phyloP scores from a whole-genome alignment of 2,329 filamentous ascomycete genomes.

The Seiridium cupressi region DNA sequence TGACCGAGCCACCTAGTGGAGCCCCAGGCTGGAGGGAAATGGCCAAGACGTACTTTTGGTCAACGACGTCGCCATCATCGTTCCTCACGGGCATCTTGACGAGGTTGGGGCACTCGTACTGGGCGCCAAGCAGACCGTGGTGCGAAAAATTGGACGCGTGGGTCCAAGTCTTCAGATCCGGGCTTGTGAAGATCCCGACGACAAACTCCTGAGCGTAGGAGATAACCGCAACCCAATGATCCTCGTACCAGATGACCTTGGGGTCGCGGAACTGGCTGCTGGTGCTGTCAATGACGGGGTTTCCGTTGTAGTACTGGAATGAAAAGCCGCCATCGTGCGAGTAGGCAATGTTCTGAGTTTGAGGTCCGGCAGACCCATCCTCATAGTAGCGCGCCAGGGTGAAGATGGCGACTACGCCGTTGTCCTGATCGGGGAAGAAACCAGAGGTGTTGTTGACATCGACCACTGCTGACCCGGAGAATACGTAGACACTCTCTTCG shows the following conservation, averaged over 20 bases:
- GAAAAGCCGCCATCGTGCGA: conserved; percentile 60
- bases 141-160: conserved; percentile 56
- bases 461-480: conserved; percentile 55
- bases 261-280: conserved; percentile 63
- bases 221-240: conserved; percentile 57
- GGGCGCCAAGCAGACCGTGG: conserved; percentile 48
- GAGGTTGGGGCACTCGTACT: conserved; percentile 65
- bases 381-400: conserved; percentile 33
- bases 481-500: conserved; percentile 42
- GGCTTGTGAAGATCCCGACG: conserved; percentile 61
- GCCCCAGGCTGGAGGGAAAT: conserved; percentile 58
- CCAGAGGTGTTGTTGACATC: conserved; percentile 65
- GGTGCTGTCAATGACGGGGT: conserved; percentile 58
- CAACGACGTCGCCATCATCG: conserved; percentile 22
- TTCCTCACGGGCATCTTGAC: conserved; percentile 49
- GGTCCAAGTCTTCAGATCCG: conserved; percentile 58
- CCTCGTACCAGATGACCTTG: conserved; percentile 58
- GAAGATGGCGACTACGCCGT: conserved; percentile 62
- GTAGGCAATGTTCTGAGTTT: conserved; percentile 62
- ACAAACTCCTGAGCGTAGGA: conserved; percentile 53
- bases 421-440: conserved; percentile 59
- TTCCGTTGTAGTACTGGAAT: conserved; percentile 57
- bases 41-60: conserved; percentile 42
- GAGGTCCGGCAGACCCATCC: conserved; percentile 33
- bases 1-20: conserved; percentile 53